phyloP scores from a whole-genome alignment of 768 basidiomycete species.

The Leccinum uliginosum region DNA sequence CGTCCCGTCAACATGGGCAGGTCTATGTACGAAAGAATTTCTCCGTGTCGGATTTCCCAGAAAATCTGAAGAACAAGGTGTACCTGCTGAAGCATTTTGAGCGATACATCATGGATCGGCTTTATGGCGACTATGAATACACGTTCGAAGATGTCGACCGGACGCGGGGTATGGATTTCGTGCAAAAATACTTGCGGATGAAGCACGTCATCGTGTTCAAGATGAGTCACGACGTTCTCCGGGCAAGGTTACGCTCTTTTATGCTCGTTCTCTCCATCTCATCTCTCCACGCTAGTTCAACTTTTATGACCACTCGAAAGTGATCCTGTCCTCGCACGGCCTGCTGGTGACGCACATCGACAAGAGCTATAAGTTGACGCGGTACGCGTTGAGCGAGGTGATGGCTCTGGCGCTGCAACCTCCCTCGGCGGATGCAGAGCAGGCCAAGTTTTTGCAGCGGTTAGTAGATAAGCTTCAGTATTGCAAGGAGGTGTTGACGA shows the following conservation, averaged over 20 bases:
- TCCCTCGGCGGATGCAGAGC: conserved; percentile 43
- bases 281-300: conserved; percentile 67
- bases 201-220: conserved; percentile 97
- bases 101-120: conserved; percentile 86
- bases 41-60: conserved; percentile 66
- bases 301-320: conserved; percentile 96
- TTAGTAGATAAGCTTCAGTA: conserved; percentile 80
- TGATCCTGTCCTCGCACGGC: conserved; percentile 81
- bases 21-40: conserved; percentile 71
- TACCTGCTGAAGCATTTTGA: conserved; percentile 94
- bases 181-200: conserved; percentile 93
- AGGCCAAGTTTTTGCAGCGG: conserved; percentile 57
- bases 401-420: conserved; percentile 52
- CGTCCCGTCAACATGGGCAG: conserved; percentile 59
- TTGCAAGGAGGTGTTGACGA: conserved; percentile 77
- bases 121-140: conserved; percentile 83
- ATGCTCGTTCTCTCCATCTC: neutral
- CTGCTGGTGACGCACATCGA: conserved; percentile 85
- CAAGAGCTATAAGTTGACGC: conserved; percentile 76
- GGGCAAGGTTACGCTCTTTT: conserved; percentile 49
- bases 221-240: conserved; percentile 91
- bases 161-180: conserved; percentile 88
- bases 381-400: conserved; percentile 67
- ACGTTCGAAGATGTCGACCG: conserved; percentile 66
- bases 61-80: conserved; percentile 84